phyloP scores from a whole-genome alignment of 2,329 filamentous ascomycete genomes.

The Phyllosticta citribraziliensis region DNA sequence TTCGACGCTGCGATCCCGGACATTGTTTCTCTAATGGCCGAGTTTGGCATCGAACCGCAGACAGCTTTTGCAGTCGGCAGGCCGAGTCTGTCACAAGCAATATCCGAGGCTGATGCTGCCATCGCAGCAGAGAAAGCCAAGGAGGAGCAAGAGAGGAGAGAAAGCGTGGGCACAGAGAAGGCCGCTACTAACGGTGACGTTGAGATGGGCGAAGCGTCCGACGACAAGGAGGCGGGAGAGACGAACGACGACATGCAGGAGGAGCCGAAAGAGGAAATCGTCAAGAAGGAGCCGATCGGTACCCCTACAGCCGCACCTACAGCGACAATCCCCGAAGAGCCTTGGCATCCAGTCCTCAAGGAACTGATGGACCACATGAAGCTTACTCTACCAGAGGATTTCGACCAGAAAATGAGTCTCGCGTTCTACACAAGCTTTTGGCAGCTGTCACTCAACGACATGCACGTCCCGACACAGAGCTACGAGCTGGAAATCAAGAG shows the following conservation, averaged over 20 bases:
- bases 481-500: slow-evolving; percentile 65
- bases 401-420: slow-evolving; percentile 62
- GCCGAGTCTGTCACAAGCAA: slow-evolving; percentile 32
- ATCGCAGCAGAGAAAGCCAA: slow-evolving; percentile 23
- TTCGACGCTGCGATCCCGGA: slow-evolving; percentile 73
- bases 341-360: slow-evolving; percentile 60
- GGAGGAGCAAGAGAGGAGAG: slow-evolving; percentile 14
- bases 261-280: slow-evolving; percentile 15
- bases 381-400: slow-evolving; percentile 48
- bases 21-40: slow-evolving; percentile 60
- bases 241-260: slow-evolving; percentile 17
- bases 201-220: slow-evolving; percentile 35
- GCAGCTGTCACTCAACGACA: slow-evolving; percentile 75
- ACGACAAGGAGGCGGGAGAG: slow-evolving; percentile 16
- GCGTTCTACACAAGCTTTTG: slow-evolving; percentile 88
- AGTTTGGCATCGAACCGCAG: slow-evolving; percentile 60
- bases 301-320: slow-evolving; percentile 4
- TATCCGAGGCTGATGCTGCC: slow-evolving; percentile 28
- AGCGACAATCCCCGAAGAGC: slow-evolving; percentile 8
- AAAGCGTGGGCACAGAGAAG: slow-evolving; percentile 9
- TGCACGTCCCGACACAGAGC: slow-evolving; percentile 63
- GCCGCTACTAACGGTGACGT: slow-evolving; percentile 44
- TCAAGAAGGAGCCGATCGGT: slow-evolving; percentile 14
- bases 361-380: slow-evolving; percentile 63
- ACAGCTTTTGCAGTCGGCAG: slow-evolving; percentile 6